Evolutionary conservation across 2,329 filamentous ascomycete species (phyloP), one percentile per base, ranked within the genome.

Genomic region (Didymella keratinophila): DNA sequence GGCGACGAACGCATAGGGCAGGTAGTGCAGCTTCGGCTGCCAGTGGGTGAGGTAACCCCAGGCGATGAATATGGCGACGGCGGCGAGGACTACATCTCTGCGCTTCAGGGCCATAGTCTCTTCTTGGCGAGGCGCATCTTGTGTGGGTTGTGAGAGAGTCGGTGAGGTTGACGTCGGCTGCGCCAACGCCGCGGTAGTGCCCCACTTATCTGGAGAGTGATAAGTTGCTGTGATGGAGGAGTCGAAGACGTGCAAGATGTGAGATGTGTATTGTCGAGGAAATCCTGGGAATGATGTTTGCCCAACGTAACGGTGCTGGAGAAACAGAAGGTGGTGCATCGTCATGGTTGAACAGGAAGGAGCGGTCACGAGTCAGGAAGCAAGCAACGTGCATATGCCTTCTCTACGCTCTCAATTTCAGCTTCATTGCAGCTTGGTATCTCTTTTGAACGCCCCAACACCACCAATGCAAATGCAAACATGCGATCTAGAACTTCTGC

Each of bases 41-140:
- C 90, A 96, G 80, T 90, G 88, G 67, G 92, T 89, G 60, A 89
- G 85, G 76, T 93, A 89, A 62, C 91, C 91, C 94, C 94, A 98
- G 75, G 92, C 89, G 76, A 97, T 82, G 78, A 97, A 92, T 76
- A 83, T 85, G 77, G 84, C 87, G 75, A 89, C 77, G 76, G 84
- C 85, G 76, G 87, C 87, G 78, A 90, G 77, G 76, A 87, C 83
- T 77, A 88, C 83, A 85, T 93, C 85, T 74, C 75, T 74, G 83
- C 86, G 87, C 80, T 87, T 86, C 82, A 87, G 86, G 81, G 92
- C 83, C 83, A 86, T 88, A 89, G 90, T 81, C 75, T 73, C 77
- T 75, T 70, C 69, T 71, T 73, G 67, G 69, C 70, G 70, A 54
- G 65, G 65, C 51, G 73, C 74, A 77, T 77, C 66, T 75, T 76